Conservation (phyloP, 2,329 filamentous ascomycete genomes). For the Trichophyton verrucosum region DNA sequence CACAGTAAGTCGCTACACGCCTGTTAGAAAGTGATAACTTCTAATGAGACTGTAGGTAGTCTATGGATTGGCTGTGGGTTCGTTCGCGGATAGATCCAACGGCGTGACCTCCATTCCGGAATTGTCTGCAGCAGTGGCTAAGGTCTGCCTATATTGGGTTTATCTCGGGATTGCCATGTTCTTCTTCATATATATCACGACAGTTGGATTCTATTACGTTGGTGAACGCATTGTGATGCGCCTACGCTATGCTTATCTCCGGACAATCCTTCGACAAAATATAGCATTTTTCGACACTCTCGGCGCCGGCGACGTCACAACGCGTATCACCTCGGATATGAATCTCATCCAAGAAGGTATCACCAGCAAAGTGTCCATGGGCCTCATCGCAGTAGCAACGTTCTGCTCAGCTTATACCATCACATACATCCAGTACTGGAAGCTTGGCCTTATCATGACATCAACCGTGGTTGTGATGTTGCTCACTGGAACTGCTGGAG, state of each 20-base stretch:
- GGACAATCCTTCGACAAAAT: slow-evolving; percentile 64
- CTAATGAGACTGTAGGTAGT: not conserved
- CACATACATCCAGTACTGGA: not conserved
- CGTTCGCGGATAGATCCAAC: not conserved
- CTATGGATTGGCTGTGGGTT: not conserved
- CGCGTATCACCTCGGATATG: slow-evolving; percentile 71
- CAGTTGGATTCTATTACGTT: slow-evolving; percentile 68
- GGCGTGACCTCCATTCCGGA: slow-evolving; percentile 17
- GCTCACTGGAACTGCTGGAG: not conserved
- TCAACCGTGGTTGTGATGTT: not conserved
- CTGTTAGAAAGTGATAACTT: not conserved
- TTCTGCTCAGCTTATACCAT: slow-evolving; percentile 1
- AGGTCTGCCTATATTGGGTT: slow-evolving; percentile 52
- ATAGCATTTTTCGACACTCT: slow-evolving; percentile 77
- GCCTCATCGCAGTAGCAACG: not conserved
- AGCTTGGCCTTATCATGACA: not conserved
- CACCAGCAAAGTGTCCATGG: slow-evolving; percentile 60
- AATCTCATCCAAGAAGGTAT: slow-evolving; percentile 79
- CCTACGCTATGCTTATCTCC: slow-evolving; percentile 62
- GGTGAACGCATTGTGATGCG: slow-evolving; percentile 58
- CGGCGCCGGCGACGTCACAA: slow-evolving; percentile 72
- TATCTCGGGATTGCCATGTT: slow-evolving; percentile 65
- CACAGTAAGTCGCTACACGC: not conserved
- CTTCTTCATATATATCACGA: slow-evolving; percentile 58
- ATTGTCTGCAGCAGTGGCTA: not conserved